Conservation (phyloP, 2,329 filamentous ascomycete species). For the Fusarium citri region DNA sequence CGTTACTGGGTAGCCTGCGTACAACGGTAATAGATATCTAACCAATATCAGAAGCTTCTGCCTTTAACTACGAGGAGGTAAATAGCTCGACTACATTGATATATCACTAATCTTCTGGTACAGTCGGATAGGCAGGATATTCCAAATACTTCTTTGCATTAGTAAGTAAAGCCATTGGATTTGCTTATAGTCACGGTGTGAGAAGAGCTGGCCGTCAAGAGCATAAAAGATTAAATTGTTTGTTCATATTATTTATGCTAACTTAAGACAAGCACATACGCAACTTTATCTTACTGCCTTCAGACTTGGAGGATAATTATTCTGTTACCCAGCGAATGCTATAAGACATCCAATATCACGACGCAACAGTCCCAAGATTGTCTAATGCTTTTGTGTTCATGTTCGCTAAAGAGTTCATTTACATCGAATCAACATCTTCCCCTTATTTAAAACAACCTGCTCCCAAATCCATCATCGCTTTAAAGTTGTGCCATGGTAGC, state of each 20-base stretch:
- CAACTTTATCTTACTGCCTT: neutral
- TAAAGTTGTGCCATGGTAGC: conserved; percentile 46
- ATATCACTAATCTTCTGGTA: too few species aligned
- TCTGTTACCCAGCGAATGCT: neutral
- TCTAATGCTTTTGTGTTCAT: neutral
- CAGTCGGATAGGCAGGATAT: neutral
- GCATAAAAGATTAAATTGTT: neutral
- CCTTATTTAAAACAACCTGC: neutral
- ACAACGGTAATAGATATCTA: neutral
- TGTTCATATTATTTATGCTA: neutral
- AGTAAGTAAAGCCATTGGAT: neutral
- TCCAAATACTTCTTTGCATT: neutral
- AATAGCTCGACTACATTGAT: neutral
- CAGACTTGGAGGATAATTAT: neutral
- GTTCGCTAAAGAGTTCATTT: conserved; percentile 8
- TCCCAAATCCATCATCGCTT: neutral
- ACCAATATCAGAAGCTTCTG: too few species aligned
- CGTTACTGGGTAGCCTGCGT: neutral
- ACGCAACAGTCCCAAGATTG: neutral
- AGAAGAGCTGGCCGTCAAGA: neutral
- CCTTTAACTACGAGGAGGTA: neutral
- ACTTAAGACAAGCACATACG: neutral
- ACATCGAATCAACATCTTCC: neutral
- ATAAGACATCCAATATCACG: neutral
- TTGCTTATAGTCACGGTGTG: neutral